Evolutionary conservation across 495 filamentous ascomycete genomes (phyloP).

Genomic region (Annulohypoxylon stygium): DNA sequence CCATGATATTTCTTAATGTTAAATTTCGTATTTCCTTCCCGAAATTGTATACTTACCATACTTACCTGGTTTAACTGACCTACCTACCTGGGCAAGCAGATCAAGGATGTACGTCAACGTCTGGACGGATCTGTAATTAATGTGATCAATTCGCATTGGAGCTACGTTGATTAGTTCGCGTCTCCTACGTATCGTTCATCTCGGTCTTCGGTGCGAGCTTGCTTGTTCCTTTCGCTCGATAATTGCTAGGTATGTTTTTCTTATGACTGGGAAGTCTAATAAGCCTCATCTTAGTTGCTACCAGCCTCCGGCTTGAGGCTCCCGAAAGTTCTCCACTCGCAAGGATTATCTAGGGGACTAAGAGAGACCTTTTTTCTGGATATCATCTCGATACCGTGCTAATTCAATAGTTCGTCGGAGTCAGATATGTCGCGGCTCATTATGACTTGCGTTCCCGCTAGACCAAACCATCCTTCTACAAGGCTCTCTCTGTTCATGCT

Average conservation of each 20-base stretch:
- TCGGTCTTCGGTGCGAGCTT: conserved; percentile 13
- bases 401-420: conserved; percentile 29
- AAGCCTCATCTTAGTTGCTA: conserved; percentile 43
- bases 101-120: conserved; percentile 18
- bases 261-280: conserved; percentile 42
- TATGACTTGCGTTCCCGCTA: conserved; percentile 36
- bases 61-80: not conserved
- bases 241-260: conserved; percentile 4
- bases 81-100: not conserved
- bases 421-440: conserved; percentile 28
- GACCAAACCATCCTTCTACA: conserved; percentile 28
- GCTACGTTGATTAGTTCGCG: not conserved
- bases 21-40: conserved; percentile 22
- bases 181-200: conserved; percentile 21
- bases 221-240: conserved; percentile 24
- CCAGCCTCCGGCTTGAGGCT: conserved; percentile 34
- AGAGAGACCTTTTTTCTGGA: not conserved
- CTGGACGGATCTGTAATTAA: not conserved
- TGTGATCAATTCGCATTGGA: not conserved
- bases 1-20: conserved; percentile 5
- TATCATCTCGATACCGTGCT: conserved; percentile 14
- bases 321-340: conserved; percentile 36
- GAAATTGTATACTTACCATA: not conserved
- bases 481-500: conserved; percentile 30
- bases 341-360: conserved; percentile 8